Conservation (phyloP, 2,329 filamentous ascomycete species). For the Phaeoacremonium minimum region DNA sequence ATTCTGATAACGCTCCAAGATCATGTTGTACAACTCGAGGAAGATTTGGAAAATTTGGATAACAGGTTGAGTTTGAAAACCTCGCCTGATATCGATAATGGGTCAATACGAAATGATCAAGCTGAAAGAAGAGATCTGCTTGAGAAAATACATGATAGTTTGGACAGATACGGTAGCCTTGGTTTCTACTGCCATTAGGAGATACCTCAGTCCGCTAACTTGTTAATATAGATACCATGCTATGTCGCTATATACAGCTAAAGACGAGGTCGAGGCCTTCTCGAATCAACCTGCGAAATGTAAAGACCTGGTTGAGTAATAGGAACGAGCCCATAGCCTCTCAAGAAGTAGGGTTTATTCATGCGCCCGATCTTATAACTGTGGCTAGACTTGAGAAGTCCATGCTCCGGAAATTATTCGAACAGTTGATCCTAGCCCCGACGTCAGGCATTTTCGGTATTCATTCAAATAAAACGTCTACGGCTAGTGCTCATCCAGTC, state of each 20-base stretch:
- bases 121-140: not conserved
- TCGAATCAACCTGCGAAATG: not conserved
- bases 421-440: not conserved
- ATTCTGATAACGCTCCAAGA: conserved; percentile 94
- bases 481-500: not conserved
- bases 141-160: not conserved
- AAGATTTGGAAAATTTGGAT: conserved; percentile 98
- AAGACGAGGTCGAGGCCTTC: not conserved
- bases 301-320: not conserved
- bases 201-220: too few species aligned
- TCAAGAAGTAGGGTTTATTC: not conserved
- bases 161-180: not conserved
- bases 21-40: conserved; percentile 99
- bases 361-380: not conserved
- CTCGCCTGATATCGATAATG: not conserved
- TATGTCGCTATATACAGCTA: not conserved
- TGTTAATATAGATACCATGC: not conserved
- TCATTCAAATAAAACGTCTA: not conserved
- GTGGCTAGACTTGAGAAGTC: not conserved
- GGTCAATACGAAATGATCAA: not conserved
- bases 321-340: not conserved
- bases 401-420: not conserved
- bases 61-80: conserved; percentile 44
- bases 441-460: not conserved
- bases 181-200: too few species aligned